Conservation (phyloP, 129 eudicot genomes). For the Oenanthe sinensis region DNA sequence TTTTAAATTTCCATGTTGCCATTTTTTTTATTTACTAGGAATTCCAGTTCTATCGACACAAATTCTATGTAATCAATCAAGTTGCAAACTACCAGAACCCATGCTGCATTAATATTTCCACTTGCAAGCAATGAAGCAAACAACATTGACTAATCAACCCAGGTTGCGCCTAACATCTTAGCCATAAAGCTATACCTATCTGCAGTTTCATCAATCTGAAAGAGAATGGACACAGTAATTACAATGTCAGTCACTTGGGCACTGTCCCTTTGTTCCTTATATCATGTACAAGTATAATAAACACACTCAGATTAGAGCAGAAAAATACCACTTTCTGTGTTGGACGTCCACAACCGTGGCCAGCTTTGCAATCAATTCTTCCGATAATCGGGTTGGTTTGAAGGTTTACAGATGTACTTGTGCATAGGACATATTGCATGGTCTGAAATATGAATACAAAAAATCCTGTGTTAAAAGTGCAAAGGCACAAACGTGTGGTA, state of each 20-base stretch:
- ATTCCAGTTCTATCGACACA: too few relatives aligned
- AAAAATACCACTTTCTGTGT: slow-evolving; percentile 50
- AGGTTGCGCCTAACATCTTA: slow-evolving; percentile 50
- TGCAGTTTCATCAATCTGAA: slow-evolving; percentile 66
- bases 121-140: neutral
- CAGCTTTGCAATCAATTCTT: slow-evolving; percentile 63
- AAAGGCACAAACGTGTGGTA: neutral
- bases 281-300: neutral
- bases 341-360: slow-evolving; percentile 76
- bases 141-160: slow-evolving; percentile 35
- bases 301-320: neutral
- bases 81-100: neutral
- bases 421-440: slow-evolving; percentile 68
- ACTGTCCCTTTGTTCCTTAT: neutral
- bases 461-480: neutral
- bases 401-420: slow-evolving; percentile 54
- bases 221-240: neutral
- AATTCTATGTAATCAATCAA: neutral
- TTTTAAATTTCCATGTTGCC: neutral
- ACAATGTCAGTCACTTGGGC: neutral
- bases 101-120: neutral
- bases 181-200: slow-evolving; percentile 83
- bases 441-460: slow-evolving; percentile 27
- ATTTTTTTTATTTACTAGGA: too few relatives aligned
- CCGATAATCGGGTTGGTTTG: slow-evolving; percentile 70